Evolutionary conservation across 2,329 filamentous ascomycete genomes (phyloP).

Genomic region (Fusarium sp.): DNA sequence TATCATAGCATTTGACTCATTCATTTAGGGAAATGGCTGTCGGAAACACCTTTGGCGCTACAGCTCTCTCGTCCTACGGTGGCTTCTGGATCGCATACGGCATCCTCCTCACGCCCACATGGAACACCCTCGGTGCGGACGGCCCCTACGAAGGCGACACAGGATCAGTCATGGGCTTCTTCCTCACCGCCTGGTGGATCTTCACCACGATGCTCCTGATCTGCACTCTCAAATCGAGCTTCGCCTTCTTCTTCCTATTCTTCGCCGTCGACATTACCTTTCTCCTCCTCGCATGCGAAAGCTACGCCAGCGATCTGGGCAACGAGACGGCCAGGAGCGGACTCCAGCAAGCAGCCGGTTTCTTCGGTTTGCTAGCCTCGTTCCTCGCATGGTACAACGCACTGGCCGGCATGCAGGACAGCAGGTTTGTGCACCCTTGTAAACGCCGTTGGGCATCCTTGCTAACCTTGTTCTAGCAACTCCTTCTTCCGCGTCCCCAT

Average conservation of each 20-base stretch:
- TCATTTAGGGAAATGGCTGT: constrained; percentile 81
- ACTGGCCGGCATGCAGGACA: constrained; percentile 82
- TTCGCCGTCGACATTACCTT: constrained; percentile 81
- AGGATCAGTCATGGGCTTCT: constrained; percentile 75
- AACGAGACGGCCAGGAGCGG: constrained; percentile 56
- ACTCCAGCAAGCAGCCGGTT: constrained; percentile 77
- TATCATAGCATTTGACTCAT: constrained; percentile 3
- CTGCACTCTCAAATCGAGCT: constrained; percentile 79
- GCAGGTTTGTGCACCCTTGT: constrained; percentile 54
- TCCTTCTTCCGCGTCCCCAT: constrained; percentile 92
- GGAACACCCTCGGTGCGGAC: constrained; percentile 64
- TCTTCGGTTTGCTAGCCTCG: constrained; percentile 81
- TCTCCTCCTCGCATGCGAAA: constrained; percentile 75
- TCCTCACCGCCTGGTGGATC: constrained; percentile 84
- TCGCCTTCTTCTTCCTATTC: constrained; percentile 83
- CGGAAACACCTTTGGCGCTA: constrained; percentile 88
- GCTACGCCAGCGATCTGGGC: constrained; percentile 67
- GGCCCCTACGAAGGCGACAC: constrained; percentile 59
- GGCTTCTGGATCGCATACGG: constrained; percentile 85
- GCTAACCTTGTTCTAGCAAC: constrained; percentile 67
- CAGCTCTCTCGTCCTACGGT: constrained; percentile 82
- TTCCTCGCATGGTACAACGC: constrained; percentile 91
- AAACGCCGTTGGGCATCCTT: constrained; percentile 8
- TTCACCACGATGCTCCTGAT: constrained; percentile 81
- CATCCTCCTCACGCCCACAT: constrained; percentile 76